Evolutionary conservation across 2,329 filamentous ascomycete genomes (phyloP).

Genomic region (Chrysosporium keratinophilum): DNA sequence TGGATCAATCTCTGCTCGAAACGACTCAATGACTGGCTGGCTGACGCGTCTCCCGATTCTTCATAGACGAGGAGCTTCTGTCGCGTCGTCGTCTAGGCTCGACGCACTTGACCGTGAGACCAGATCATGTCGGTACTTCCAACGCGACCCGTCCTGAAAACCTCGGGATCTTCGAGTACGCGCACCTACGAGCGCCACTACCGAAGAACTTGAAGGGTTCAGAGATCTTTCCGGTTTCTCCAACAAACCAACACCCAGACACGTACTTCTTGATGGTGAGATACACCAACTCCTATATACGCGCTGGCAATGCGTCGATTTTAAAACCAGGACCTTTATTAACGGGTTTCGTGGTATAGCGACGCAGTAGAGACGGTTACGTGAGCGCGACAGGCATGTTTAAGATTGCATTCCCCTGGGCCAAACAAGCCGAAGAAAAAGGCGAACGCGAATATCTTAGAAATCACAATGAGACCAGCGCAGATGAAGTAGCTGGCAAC

Average conservation of each 20-base stretch:
- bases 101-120: constrained; percentile 78
- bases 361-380: constrained; percentile 55
- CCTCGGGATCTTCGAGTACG: constrained; percentile 85
- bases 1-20: background rate
- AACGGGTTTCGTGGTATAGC: constrained; percentile 27
- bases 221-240: constrained; percentile 77
- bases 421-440: constrained; percentile 49
- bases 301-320: background rate
- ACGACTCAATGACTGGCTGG: constrained; percentile 9
- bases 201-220: constrained; percentile 79
- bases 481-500: constrained; percentile 90
- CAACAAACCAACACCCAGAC: constrained; percentile 54
- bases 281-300: background rate
- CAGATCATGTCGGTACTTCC: constrained; percentile 58
- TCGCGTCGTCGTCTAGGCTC: constrained; percentile 80
- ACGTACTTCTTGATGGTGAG: constrained; percentile 90
- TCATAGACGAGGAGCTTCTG: constrained; percentile 60
- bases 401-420: constrained; percentile 58
- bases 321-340: background rate
- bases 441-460: constrained; percentile 66
- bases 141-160: constrained; percentile 63
- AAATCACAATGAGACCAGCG: constrained; percentile 65
- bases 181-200: constrained; percentile 82
- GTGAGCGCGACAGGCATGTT: constrained; percentile 61
- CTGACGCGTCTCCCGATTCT: constrained; percentile 13